These are phyloP conservation scores for Fusarium agapanthi DNA, from an alignment of 2,329 filamentous ascomycete species.

Conservation along the genomic window DNA sequence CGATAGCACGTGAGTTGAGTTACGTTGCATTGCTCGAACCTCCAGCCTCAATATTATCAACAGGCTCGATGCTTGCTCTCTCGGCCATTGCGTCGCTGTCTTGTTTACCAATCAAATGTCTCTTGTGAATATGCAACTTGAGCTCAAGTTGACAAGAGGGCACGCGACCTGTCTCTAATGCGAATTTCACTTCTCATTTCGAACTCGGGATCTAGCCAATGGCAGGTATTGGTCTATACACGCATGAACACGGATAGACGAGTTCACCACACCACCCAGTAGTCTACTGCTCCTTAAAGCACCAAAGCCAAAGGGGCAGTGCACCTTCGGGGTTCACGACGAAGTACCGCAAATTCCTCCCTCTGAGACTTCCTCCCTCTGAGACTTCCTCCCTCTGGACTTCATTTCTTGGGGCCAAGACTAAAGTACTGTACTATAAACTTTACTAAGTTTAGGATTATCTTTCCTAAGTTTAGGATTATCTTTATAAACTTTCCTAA, in stretches of 20 bases:
- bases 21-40: neutral
- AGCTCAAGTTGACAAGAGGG: neutral
- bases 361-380: neutral
- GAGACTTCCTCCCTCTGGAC: neutral
- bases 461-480: neutral
- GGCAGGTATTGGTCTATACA: neutral
- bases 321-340: neutral
- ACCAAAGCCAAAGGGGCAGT: too few species aligned
- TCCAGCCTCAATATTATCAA: neutral
- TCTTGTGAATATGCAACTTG: neutral
- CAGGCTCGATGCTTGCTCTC: slow-evolving; percentile 3
- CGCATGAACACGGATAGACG: neutral
- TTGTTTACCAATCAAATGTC: neutral
- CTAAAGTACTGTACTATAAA: neutral
- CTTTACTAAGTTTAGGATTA: neutral
- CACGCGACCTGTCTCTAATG: slow-evolving; percentile 21
- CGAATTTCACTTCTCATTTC: neutral
- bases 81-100: neutral
- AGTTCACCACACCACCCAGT: too few species aligned
- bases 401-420: neutral
- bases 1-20: neutral
- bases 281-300: too few species aligned
- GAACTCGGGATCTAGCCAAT: neutral
- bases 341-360: neutral
- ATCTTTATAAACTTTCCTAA: neutral